A percentile compares a stretch with the other conserved stretches of the same genome.
These are phyloP conservation scores for Annulohypoxylon stygium DNA, from an alignment of 495 filamentous ascomycete species.

Conservation along the genomic window DNA sequence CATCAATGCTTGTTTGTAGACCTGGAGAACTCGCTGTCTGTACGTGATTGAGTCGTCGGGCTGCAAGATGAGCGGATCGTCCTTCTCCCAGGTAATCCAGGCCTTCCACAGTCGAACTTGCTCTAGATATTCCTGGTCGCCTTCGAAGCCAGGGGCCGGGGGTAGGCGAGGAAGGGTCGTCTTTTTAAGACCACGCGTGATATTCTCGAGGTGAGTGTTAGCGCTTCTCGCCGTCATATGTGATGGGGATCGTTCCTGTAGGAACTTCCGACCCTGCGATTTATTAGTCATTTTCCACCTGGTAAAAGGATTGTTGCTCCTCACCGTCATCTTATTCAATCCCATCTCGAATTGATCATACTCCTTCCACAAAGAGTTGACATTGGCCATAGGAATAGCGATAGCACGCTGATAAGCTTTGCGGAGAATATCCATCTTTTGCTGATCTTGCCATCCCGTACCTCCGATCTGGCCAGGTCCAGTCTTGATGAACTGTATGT, in stretches of 20 bases:
- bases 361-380: slow-evolving; percentile 92
- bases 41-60: slow-evolving; percentile 80
- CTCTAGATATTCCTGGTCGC: slow-evolving; percentile 83
- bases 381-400: slow-evolving; percentile 80
- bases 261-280: slow-evolving; percentile 84
- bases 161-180: slow-evolving; percentile 84
- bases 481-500: slow-evolving; percentile 88
- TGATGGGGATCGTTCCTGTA: slow-evolving; percentile 89
- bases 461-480: slow-evolving; percentile 88
- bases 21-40: slow-evolving; percentile 82
- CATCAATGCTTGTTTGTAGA: slow-evolving; percentile 96
- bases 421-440: slow-evolving; percentile 94
- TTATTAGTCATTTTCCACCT: slow-evolving; percentile 30
- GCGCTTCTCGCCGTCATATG: slow-evolving; percentile 95
- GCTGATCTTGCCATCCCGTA: slow-evolving; percentile 91
- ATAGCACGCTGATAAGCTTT: slow-evolving; percentile 93
- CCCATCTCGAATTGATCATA: slow-evolving; percentile 96
- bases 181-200: slow-evolving; percentile 81
- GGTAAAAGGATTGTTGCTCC: slow-evolving; percentile 33
- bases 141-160: slow-evolving; percentile 86
- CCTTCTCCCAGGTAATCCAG: slow-evolving; percentile 96
- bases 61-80: slow-evolving; percentile 85
- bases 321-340: slow-evolving; percentile 87
- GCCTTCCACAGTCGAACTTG: slow-evolving; percentile 93
- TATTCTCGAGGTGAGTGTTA: slow-evolving; percentile 83